Evolutionary conservation across 2,329 filamentous ascomycete genomes (phyloP).

Genomic region (Fusarium odoratissimum): DNA sequence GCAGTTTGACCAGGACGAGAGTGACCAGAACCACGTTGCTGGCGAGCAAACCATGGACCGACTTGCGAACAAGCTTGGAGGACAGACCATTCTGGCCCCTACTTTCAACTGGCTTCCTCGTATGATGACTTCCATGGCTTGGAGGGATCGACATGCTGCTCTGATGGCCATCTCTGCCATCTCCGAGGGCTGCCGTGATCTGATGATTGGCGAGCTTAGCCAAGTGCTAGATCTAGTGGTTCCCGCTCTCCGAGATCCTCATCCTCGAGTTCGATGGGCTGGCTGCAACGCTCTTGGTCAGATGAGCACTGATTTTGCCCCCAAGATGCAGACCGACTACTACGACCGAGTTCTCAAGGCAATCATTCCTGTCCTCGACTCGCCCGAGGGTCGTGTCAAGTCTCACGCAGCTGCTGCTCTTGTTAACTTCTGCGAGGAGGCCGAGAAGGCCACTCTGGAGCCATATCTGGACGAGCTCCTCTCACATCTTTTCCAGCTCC

Average conservation of each 20-base stretch:
- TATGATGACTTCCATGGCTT: slow-evolving; percentile 96
- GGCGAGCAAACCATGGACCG: slow-evolving; percentile 99
- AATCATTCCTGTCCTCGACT: slow-evolving; percentile 92
- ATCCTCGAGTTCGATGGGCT: slow-evolving; percentile 95
- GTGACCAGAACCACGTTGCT: slow-evolving; percentile 95
- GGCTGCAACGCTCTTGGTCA: slow-evolving; percentile 98
- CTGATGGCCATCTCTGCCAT: slow-evolving; percentile 99
- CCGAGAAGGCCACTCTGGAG: slow-evolving; percentile 90
- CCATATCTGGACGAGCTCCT: slow-evolving; percentile 93
- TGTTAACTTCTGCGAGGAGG: slow-evolving; percentile 99
- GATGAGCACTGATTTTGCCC: slow-evolving; percentile 99
- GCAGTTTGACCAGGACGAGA: slow-evolving; percentile 92
- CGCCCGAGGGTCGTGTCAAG: slow-evolving; percentile 91
- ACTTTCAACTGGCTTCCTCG: slow-evolving; percentile 97
- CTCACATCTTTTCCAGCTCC: slow-evolving; percentile 83
- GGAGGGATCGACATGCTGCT: slow-evolving; percentile 95
- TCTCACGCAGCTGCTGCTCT: slow-evolving; percentile 97
- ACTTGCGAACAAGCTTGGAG: slow-evolving; percentile 95
- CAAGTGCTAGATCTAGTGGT: slow-evolving; percentile 96
- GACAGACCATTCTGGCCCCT: slow-evolving; percentile 88
- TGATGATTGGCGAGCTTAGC: slow-evolving; percentile 94
- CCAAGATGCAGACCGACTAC: slow-evolving; percentile 97
- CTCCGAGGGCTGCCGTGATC: slow-evolving; percentile 93
- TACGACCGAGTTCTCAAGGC: slow-evolving; percentile 87
- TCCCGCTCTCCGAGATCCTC: slow-evolving; percentile 87